Conservation (phyloP, 208 protist genomes). For the Wallacemonas sp. region DNA sequence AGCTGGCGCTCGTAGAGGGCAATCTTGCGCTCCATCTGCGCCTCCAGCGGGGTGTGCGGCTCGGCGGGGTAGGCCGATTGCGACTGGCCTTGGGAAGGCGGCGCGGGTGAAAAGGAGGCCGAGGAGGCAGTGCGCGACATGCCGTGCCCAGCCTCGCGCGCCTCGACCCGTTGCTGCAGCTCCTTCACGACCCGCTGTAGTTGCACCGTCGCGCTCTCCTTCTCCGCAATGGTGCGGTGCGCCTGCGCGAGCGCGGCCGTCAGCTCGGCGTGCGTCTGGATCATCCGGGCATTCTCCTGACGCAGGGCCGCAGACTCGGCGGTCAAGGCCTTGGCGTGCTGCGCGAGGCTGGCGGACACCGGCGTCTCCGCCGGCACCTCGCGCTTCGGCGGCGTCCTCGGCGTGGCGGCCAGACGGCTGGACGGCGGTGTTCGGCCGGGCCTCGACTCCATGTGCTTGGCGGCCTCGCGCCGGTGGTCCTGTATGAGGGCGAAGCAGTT, state of each 20-base stretch:
- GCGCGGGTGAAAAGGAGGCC: neutral
- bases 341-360: slow-evolving; percentile 10
- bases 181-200: slow-evolving; percentile 4
- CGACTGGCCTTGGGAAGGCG: neutral
- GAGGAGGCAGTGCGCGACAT: neutral
- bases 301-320: slow-evolving; percentile 30
- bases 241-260: slow-evolving; percentile 5
- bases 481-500: slow-evolving; percentile 66
- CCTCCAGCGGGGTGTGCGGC: neutral
- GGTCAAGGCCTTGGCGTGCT: slow-evolving; percentile 26
- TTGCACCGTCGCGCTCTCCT: neutral
- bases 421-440: neutral
- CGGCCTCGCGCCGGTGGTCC: slow-evolving; percentile 20
- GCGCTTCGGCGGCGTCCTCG: neutral
- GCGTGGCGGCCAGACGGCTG: neutral
- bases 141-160: neutral
- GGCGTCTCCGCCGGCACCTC: slow-evolving; percentile 1
- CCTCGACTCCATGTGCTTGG: neutral
- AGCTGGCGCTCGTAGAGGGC: slow-evolving; percentile 15
- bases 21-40: neutral
- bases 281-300: slow-evolving; percentile 33
- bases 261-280: slow-evolving; percentile 12
- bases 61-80: neutral
- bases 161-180: slow-evolving; percentile 9
- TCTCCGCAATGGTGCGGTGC: neutral